A percentile compares a stretch with the other conserved stretches of the same genome.
Evolutionary conservation across 495 filamentous ascomycete genomes (phyloP).

Genomic region (Clohesyomyces aquaticus): DNA sequence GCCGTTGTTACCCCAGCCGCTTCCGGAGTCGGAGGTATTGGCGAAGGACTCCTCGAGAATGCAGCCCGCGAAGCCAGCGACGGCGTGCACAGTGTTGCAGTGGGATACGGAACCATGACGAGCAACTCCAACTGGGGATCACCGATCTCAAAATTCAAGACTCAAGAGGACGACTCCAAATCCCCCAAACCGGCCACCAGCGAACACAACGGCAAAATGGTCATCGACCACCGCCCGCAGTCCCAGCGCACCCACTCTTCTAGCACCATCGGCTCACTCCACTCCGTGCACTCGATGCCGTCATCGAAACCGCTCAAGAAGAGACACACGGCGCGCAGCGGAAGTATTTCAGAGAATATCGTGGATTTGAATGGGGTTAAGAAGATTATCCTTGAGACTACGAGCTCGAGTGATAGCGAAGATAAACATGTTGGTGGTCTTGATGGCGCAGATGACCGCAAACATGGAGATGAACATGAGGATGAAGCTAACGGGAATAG

Average conservation of each 20-base stretch:
- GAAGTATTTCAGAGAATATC: constrained; percentile 66
- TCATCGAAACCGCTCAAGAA: constrained; percentile 31
- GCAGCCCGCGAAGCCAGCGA: constrained; percentile 65
- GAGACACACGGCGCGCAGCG: constrained; percentile 68
- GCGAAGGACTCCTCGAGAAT: constrained; percentile 55
- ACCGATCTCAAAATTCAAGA: background rate
- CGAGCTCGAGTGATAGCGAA: constrained; percentile 54
- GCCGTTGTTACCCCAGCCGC: constrained; percentile 17
- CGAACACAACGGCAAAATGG: constrained; percentile 16
- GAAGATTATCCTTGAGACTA: constrained; percentile 82
- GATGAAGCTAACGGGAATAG: constrained; percentile 6
- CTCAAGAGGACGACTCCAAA: constrained; percentile 9
- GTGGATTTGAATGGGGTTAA: constrained; percentile 79
- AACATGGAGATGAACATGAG: background rate
- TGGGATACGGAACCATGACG: constrained; percentile 65
- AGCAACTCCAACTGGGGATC: constrained; percentile 35
- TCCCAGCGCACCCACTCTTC: constrained; percentile 13
- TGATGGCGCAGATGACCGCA: constrained; percentile 8
- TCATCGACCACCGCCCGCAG: constrained; percentile 4
- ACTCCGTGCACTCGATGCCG: constrained; percentile 21
- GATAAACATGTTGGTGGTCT: constrained; percentile 3
- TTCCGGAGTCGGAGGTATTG: constrained; percentile 55
- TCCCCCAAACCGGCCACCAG: constrained; percentile 25
- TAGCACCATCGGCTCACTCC: constrained; percentile 38
- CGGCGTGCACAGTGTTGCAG: constrained; percentile 66